Percentiles rank a stretch among this genome's conserved stretches.
Evolutionary conservation across 2,329 filamentous ascomycete species (phyloP).

Genomic region (Claviceps monticola): DNA sequence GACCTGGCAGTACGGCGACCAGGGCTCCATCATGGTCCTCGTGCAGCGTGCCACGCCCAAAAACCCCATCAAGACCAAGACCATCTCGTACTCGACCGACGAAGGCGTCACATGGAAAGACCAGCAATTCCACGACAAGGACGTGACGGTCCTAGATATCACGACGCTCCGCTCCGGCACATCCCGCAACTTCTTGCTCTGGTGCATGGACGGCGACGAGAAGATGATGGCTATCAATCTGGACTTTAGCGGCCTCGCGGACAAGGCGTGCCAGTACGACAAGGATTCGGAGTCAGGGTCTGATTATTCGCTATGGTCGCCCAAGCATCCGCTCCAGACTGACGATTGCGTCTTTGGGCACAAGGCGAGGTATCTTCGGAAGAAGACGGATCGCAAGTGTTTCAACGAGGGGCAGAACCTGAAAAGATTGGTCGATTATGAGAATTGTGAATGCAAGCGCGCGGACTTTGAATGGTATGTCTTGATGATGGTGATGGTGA

Average conservation of each 20-base stretch:
- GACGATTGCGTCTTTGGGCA: slow-evolving; percentile 89
- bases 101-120: slow-evolving; percentile 69
- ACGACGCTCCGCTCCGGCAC: slow-evolving; percentile 81
- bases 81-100: slow-evolving; percentile 63
- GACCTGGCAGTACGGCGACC: slow-evolving; percentile 91
- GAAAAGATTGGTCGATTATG: slow-evolving; percentile 54
- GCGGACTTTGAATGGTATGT: slow-evolving; percentile 81
- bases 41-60: slow-evolving; percentile 58
- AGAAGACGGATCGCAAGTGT: slow-evolving; percentile 65
- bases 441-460: slow-evolving; percentile 72
- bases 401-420: slow-evolving; percentile 64
- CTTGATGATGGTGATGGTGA: neutral
- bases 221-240: slow-evolving; percentile 64
- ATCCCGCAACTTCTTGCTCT: slow-evolving; percentile 82
- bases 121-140: slow-evolving; percentile 56
- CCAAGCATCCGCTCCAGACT: slow-evolving; percentile 64
- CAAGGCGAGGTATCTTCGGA: slow-evolving; percentile 76
- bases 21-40: slow-evolving; percentile 83
- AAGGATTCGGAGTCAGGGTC: slow-evolving; percentile 35
- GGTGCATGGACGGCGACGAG: slow-evolving; percentile 49
- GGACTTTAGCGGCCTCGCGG: slow-evolving; percentile 73
- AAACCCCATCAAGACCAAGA: slow-evolving; percentile 52
- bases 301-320: slow-evolving; percentile 81
- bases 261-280: slow-evolving; percentile 56
- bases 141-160: slow-evolving; percentile 64